Conservation (phyloP, 208 protist genomes). For the Leishmania martiniquensis region DNA sequence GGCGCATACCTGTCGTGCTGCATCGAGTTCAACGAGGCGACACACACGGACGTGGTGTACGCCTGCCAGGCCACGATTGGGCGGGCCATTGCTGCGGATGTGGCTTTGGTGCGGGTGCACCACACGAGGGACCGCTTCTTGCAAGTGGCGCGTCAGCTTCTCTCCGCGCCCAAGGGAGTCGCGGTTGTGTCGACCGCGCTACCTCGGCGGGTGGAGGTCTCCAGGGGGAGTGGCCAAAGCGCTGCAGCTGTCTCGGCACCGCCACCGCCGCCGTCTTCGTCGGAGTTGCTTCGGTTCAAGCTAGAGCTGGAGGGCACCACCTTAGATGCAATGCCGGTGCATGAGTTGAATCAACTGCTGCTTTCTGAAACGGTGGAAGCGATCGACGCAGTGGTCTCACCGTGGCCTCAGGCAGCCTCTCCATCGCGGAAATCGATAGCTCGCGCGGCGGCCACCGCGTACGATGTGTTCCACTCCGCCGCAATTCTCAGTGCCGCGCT, state of each 20-base stretch:
- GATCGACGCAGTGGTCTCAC: conserved; percentile 27
- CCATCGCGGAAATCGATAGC: background rate
- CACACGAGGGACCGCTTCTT: conserved; percentile 64
- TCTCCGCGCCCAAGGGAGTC: conserved; percentile 23
- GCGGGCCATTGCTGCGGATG: conserved; percentile 49
- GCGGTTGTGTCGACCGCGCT: background rate
- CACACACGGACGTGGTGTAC: conserved; percentile 43
- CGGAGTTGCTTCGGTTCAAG: conserved; percentile 48
- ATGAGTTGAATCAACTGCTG: conserved; percentile 50
- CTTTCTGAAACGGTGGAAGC: conserved; percentile 38
- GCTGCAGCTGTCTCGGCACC: background rate
- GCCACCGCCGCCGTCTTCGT: background rate
- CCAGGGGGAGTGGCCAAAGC: background rate
- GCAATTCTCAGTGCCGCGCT: conserved; percentile 53
- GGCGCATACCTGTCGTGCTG: conserved; percentile 33
- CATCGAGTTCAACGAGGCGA: conserved; percentile 59
- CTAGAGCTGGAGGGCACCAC: conserved; percentile 65
- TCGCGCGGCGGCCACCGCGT: background rate
- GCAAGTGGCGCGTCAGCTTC: conserved; percentile 7
- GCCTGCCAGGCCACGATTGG: conserved; percentile 45
- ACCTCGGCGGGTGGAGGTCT: background rate
- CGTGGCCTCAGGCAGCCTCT: background rate
- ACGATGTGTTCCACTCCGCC: conserved; percentile 56
- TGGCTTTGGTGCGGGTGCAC: conserved; percentile 65
- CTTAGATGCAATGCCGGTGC: conserved; percentile 57